Percentiles rank a stretch among this genome's conserved stretches.
phyloP scores from a whole-genome alignment of 2,329 filamentous ascomycete genomes.

The Ophiostoma sp. region DNA sequence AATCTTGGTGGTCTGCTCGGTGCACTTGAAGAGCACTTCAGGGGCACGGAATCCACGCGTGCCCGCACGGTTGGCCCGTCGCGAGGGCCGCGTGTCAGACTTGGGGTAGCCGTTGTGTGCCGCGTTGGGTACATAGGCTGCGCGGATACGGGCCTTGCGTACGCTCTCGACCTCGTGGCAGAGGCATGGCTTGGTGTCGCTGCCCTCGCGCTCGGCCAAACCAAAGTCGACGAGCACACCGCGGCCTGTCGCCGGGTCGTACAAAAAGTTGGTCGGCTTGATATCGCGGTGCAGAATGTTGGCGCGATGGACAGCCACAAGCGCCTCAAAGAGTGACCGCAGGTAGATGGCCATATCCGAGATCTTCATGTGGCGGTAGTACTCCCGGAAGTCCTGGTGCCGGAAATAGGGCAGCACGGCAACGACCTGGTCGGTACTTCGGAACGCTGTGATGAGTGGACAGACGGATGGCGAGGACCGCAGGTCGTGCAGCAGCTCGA shows the following conservation, averaged over 20 bases:
- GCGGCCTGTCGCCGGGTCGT: constrained; percentile 75
- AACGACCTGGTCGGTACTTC: constrained; percentile 89
- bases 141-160: constrained; percentile 60
- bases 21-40: constrained; percentile 96
- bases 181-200: constrained; percentile 76
- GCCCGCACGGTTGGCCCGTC: constrained; percentile 89
- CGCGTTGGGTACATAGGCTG: constrained; percentile 54
- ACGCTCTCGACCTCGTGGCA: constrained; percentile 67
- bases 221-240: constrained; percentile 98
- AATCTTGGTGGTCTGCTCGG: constrained; percentile 87
- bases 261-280: constrained; percentile 96
- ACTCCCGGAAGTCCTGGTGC: constrained; percentile 90
- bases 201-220: constrained; percentile 81
- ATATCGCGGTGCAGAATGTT: constrained; percentile 92
- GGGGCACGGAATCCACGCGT: constrained; percentile 95
- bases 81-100: constrained; percentile 81
- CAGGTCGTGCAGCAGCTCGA: constrained; percentile 88
- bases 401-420: constrained; percentile 94
- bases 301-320: constrained; percentile 78
- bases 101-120: constrained; percentile 74
- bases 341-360: constrained; percentile 89
- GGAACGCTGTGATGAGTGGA: constrained; percentile 95
- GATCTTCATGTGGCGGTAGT: constrained; percentile 88
- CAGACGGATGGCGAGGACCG: constrained; percentile 82
- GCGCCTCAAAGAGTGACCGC: constrained; percentile 79